Conservation (phyloP, 495 filamentous ascomycete genomes). For the Neurospora sp. region DNA sequence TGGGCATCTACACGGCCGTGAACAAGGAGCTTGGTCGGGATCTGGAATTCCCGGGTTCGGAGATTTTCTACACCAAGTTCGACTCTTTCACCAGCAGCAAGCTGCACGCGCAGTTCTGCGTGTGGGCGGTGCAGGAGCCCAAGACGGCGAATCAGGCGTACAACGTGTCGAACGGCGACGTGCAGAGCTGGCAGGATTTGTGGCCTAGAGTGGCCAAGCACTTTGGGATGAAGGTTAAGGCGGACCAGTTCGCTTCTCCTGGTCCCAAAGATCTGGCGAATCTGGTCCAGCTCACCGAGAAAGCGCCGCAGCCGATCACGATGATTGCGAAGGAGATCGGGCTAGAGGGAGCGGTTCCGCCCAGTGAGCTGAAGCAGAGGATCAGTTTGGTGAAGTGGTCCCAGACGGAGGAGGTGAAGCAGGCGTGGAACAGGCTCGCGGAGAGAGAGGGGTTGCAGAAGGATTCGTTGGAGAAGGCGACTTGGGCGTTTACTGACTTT, state of each 20-base stretch:
- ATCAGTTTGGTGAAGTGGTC: slow-evolving; percentile 45
- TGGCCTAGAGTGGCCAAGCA: slow-evolving; percentile 43
- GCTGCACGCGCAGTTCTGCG: slow-evolving; percentile 42
- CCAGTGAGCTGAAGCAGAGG: slow-evolving; percentile 30
- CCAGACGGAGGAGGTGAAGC: slow-evolving; percentile 38
- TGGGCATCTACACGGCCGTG: slow-evolving; percentile 43
- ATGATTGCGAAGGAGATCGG: slow-evolving; percentile 31
- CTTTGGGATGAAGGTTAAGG: slow-evolving; percentile 35
- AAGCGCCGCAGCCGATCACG: slow-evolving; percentile 31
- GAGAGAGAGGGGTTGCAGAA: slow-evolving; percentile 38
- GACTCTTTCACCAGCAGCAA: slow-evolving; percentile 42
- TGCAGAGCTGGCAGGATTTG: slow-evolving; percentile 43
- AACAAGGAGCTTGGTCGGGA: slow-evolving; percentile 36
- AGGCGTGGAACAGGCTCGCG: slow-evolving; percentile 36
- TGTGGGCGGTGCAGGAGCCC: slow-evolving; percentile 40
- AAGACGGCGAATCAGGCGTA: slow-evolving; percentile 41
- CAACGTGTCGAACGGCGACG: slow-evolving; percentile 48
- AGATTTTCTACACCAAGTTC: slow-evolving; percentile 39
- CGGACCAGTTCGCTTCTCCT: slow-evolving; percentile 32
- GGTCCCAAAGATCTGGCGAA: slow-evolving; percentile 5
- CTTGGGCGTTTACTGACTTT: slow-evolving; percentile 44
- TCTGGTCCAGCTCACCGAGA: slow-evolving; percentile 14
- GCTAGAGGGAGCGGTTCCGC: slow-evolving; percentile 18
- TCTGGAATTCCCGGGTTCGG: slow-evolving; percentile 39
- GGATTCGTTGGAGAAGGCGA: slow-evolving; percentile 43